phyloP scores from a whole-genome alignment of 495 filamentous ascomycete genomes.

The Glutinoglossum americanum region DNA sequence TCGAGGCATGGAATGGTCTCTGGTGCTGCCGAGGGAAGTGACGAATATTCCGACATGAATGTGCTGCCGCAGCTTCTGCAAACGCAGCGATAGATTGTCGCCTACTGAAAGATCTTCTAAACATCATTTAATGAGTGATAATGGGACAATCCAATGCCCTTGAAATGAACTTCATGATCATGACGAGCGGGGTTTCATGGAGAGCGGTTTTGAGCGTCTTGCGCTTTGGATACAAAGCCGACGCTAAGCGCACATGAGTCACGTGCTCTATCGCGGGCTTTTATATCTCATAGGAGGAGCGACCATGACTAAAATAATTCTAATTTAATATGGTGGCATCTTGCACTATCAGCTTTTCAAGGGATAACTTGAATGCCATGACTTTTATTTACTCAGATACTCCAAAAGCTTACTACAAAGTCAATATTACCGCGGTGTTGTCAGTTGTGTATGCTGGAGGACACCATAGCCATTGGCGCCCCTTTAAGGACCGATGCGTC shows the following conservation, averaged over 20 bases:
- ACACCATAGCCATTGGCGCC: no score
- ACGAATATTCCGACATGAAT: background rate
- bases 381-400: no score
- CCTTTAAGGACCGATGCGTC: no score
- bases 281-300: no score
- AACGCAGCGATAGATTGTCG: background rate
- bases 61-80: background rate
- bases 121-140: background rate
- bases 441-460: no score
- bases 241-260: background rate
- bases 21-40: background rate
- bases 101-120: background rate
- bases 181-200: background rate
- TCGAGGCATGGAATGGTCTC: constrained; percentile 1
- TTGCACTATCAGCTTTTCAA: no score
- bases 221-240: background rate
- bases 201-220: no score
- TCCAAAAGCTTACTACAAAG: no score
- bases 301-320: no score
- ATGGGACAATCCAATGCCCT: background rate
- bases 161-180: background rate
- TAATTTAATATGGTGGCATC: no score
- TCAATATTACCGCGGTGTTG: no score
- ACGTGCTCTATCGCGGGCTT: background rate
- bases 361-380: no score